phyloP scores from a whole-genome alignment of 1,139 yeast species.

The Groenewaldozyma sp. region DNA sequence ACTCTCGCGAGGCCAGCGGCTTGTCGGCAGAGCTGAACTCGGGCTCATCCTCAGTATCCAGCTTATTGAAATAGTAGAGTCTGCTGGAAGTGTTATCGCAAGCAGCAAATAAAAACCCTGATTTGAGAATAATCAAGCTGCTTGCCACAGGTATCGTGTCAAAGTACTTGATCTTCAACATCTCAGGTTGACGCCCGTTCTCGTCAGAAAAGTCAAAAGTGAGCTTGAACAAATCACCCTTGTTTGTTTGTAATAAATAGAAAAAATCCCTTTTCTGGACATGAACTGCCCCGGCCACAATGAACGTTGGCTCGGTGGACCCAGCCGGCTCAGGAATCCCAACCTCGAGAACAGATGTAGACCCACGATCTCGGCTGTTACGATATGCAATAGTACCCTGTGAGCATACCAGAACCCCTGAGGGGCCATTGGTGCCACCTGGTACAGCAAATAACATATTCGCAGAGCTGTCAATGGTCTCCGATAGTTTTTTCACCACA shows the following conservation, averaged over 20 bases:
- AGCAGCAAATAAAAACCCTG: constrained; percentile 70
- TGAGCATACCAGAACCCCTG: constrained; percentile 49
- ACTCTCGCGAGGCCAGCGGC: constrained; percentile 11
- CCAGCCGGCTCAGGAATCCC: constrained; percentile 8
- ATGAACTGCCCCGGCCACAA: constrained; percentile 56
- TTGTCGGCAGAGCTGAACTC: constrained; percentile 9
- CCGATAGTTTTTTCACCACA: constrained; percentile 45
- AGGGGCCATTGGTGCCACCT: constrained; percentile 49
- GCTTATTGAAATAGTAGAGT: constrained; percentile 65
- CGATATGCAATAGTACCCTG: constrained; percentile 39
- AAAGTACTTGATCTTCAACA: constrained; percentile 53
- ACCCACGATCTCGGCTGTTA: constrained; percentile 29
- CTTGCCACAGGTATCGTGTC: constrained; percentile 61
- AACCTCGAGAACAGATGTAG: constrained; percentile 27
- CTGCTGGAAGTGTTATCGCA: constrained; percentile 52
- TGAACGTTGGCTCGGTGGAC: constrained; percentile 23
- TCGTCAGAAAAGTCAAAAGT: constrained; percentile 31
- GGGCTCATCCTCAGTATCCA: constrained; percentile 49
- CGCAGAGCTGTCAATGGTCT: constrained; percentile 34
- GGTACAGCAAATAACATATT: constrained; percentile 39
- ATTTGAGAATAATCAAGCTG: constrained; percentile 51
- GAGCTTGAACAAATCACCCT: constrained; percentile 74
- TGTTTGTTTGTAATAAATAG: constrained; percentile 57
- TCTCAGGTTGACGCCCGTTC: constrained; percentile 28
- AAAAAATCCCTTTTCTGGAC: constrained; percentile 40